phyloP scores from a whole-genome alignment of 768 basidiomycete genomes.

The Cystofilobasidium macerans region DNA sequence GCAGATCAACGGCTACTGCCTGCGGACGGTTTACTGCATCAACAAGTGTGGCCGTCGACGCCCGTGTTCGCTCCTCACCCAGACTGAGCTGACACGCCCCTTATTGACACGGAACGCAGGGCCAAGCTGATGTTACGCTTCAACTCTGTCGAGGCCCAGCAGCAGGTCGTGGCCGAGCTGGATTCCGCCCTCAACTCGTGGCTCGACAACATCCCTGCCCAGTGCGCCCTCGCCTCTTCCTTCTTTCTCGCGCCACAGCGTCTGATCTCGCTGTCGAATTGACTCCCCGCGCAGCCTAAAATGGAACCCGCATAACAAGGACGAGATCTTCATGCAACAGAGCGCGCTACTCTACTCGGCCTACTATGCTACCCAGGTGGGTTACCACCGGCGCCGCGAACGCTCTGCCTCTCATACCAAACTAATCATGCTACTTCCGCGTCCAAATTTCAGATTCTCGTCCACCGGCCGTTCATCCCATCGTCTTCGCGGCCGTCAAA shows the following conservation, averaged over 20 bases:
- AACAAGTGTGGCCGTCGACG: constrained; percentile 44
- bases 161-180: constrained; percentile 52
- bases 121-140: constrained; percentile 43
- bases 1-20: constrained; percentile 49
- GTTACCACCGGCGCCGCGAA: no score
- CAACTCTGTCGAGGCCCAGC: constrained; percentile 35
- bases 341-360: constrained; percentile 50
- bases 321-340: constrained; percentile 49
- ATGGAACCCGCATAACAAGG: constrained; percentile 49
- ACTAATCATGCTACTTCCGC: background rate
- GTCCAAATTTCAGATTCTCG: constrained; percentile 55
- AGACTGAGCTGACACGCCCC: no score
- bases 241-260: background rate
- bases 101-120: background rate
- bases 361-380: constrained; percentile 47
- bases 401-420: background rate
- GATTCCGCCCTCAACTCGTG: constrained; percentile 62
- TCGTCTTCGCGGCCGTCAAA: constrained; percentile 47
- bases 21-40: constrained; percentile 47
- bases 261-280: background rate
- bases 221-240: background rate
- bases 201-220: constrained; percentile 37
- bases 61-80: constrained; percentile 28
- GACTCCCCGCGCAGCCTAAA: constrained; percentile 24
- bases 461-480: constrained; percentile 69